Base-by-base conservation (phyloP, 2,329 filamentous ascomycete genomes). In the Alternaria triticina region DNA sequence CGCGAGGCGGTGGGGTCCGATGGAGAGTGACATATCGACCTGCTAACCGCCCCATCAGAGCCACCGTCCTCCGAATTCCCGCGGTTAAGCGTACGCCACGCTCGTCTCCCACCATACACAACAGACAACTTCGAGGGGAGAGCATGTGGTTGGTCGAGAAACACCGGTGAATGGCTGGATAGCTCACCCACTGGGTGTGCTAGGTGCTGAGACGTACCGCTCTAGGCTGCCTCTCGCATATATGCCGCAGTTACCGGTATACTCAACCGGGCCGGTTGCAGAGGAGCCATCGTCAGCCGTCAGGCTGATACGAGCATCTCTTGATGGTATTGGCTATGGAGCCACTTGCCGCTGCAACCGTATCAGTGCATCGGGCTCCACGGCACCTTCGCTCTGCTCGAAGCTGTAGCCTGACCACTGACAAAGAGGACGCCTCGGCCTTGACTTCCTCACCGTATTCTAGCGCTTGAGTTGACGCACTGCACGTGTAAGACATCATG, bases 11-110 rank as follows among this genome's bases (percentile, higher is more conserved):
- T 40, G 46, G 57, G 46, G 59, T 44, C 52, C 20, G 54, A 44
- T 46, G 47, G 22, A 28, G 46, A 58, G 59, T 61, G 59, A 61
- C 59, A 61, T 61, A 61, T 61, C 59, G 54, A 33, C 30, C n/a
- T 27, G 33, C 36, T 47, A 25, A 45, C 51, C 30, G 40, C 33
- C 23, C 17, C 28, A 9, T 49, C 22, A 23, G 20, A 57, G 58
- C 36, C 36, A 56, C 6, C 52, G 49, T 17, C 28, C 20, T 23
- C 12, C 30, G 52, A 28, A 13, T 22, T 25, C 10, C 46, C 54
- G 45, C 52, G 13, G 13, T 20, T 25, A 57, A 57, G 44, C 45
- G 33, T 30, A 36, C 54, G 27, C 33, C 33, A 46, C 40, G 36
- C 46, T 28, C 22, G 22, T 44, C 36, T 40, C 40, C 23, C 28